These are phyloP conservation scores for Phytophthora melonis DNA, from an alignment of 352 stramenopile genomes.

Conservation along the genomic window DNA sequence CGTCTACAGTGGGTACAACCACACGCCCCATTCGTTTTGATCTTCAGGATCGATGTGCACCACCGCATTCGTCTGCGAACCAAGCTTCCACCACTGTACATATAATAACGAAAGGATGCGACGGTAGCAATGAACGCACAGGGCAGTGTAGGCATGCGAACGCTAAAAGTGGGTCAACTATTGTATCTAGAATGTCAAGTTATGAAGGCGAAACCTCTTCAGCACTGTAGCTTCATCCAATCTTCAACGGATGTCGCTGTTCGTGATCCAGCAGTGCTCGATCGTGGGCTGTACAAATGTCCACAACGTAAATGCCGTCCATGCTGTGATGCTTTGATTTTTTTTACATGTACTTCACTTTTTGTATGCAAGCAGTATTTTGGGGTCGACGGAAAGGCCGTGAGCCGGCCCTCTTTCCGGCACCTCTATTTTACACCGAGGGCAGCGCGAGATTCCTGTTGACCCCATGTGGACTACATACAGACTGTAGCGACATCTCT, in stretches of 20 bases:
- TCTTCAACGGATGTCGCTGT: neutral
- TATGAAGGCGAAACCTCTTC: neutral
- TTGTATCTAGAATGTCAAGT: neutral
- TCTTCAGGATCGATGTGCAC: neutral
- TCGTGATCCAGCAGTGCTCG: neutral
- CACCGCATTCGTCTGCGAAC: neutral
- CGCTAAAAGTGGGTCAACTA: neutral
- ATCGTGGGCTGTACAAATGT: neutral
- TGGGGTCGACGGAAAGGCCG: too few relatives aligned
- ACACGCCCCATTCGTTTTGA: neutral
- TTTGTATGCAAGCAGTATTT: too few relatives aligned
- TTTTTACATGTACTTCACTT: too few relatives aligned
- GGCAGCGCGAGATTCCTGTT: neutral
- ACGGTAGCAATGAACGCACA: too few relatives aligned
- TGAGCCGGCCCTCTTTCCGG: too few relatives aligned
- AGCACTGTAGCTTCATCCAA: neutral
- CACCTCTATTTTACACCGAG: neutral
- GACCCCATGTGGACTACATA: neutral
- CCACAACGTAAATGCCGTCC: neutral
- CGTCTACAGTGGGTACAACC: neutral
- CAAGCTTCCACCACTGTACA: neutral
- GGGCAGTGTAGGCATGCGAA: neutral
- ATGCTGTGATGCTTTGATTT: neutral
- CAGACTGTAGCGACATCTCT: neutral
- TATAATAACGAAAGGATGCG: neutral